Evolutionary conservation across 2,329 filamentous ascomycete species (phyloP).

Genomic region (Colletotrichum trifolii): DNA sequence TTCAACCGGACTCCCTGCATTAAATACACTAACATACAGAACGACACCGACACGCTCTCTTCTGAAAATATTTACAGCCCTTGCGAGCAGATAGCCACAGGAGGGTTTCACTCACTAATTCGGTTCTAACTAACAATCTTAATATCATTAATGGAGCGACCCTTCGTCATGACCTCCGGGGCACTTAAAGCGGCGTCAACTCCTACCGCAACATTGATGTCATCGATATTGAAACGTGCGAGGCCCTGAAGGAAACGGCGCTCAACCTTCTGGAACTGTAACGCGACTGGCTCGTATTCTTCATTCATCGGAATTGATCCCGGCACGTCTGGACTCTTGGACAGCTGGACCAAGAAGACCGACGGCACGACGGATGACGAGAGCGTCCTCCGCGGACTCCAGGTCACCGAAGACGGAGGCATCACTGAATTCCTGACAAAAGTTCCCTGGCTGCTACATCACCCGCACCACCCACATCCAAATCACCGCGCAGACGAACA

Average conservation of each 20-base stretch:
- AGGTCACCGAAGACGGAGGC: conserved; percentile 53
- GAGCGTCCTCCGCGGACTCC: conserved; percentile 51
- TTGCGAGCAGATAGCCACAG: conserved; percentile 48
- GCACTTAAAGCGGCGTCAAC: conserved; percentile 15
- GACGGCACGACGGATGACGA: conserved; percentile 40
- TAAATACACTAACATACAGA: conserved; percentile 35
- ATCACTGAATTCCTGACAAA: conserved; percentile 54
- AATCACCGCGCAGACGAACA: conserved; percentile 46
- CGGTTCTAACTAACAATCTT: neutral
- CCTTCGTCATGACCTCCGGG: conserved; percentile 23
- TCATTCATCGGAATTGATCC: conserved; percentile 22
- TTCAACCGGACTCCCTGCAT: conserved; percentile 45
- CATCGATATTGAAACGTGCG: conserved; percentile 31
- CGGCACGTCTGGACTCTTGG: conserved; percentile 8
- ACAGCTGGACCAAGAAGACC: conserved; percentile 1
- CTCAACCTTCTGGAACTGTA: conserved; percentile 24
- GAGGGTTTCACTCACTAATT: no score
- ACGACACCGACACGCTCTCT: conserved; percentile 55
- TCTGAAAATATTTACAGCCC: conserved; percentile 60
- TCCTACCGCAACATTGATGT: conserved; percentile 29
- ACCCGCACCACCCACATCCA: conserved; percentile 61
- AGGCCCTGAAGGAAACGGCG: conserved; percentile 16
- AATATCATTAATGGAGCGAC: conserved; percentile 19
- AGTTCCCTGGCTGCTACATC: conserved; percentile 58
- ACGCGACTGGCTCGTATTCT: conserved; percentile 27